phyloP scores from a whole-genome alignment of 495 filamentous ascomycete genomes.

The Aspergillus heteromorphus region DNA sequence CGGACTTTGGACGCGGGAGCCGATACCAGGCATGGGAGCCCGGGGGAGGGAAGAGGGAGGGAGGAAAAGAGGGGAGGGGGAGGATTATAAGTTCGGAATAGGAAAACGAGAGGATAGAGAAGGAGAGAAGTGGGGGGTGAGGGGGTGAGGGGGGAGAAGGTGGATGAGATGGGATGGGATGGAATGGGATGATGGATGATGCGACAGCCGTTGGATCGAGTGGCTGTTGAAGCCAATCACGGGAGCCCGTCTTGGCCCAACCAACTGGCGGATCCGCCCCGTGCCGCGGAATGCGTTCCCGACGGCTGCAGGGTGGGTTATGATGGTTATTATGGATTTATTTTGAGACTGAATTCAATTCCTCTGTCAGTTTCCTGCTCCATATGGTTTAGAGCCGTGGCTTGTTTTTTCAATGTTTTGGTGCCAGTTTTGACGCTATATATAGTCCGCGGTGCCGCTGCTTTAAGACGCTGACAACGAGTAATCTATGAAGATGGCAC shows the following conservation, averaged over 20 bases:
- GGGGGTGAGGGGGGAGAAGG: not conserved
- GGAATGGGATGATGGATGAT: not conserved
- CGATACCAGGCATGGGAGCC: conserved; percentile 28
- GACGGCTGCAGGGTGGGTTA: not conserved
- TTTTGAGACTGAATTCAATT: not conserved
- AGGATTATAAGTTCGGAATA: conserved; percentile 4
- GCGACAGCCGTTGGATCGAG: not conserved
- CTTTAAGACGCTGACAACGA: no score
- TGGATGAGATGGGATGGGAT: not conserved
- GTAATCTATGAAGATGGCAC: no score
- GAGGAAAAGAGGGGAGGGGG: not conserved
- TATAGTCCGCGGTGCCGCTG: no score
- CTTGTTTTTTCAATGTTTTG: no score
- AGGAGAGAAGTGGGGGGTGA: conserved; percentile 9
- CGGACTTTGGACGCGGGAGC: conserved; percentile 23
- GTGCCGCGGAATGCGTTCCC: not conserved
- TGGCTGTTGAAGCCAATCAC: conserved; percentile 2
- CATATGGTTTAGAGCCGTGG: no score
- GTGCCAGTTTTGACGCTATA: no score
- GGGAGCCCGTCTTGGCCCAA: not conserved
- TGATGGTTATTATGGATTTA: no score
- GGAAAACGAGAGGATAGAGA: conserved; percentile 18
- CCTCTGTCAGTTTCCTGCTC: no score
- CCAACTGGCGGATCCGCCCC: not conserved
- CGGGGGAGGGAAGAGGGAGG: conserved; percentile 4